Base-by-base conservation (phyloP, 148 eudicot genomes). In the Amaranthus hypochondriacus region DNA sequence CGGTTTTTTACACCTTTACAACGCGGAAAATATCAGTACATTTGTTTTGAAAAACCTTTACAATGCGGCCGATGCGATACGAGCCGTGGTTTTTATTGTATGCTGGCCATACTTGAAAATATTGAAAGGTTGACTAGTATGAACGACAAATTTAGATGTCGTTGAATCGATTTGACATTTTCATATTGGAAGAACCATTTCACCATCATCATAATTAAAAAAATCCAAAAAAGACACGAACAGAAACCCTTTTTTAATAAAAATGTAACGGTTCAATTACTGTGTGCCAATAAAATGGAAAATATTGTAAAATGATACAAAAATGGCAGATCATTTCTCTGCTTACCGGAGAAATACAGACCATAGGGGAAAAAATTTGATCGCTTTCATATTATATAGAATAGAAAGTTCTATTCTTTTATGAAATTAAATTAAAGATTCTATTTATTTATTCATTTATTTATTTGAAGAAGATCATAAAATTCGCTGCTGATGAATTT, bases 401-500 rank as follows among this genome's bases (percentile, higher is more conserved):
- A 48, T 8, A 68, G 48, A 61, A 76, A 75, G 53, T 74, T 48
- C 66, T 66, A 39, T 7, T 52, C n/a, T 5, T 39, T 11, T 8
- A 44, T 66, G 59, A 56, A 46, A 66, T 47, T 48, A 13, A 5
- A 13, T 6, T 53, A 11, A 51, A 39, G 9, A 49, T 69, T n/a
- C 4, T 21, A 18, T 56, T 49, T 21, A 21, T 75, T 48, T 48
- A 47, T 9, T 18, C 6, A 62, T 54, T 13, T 42, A 55, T 53
- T 6, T 43, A 21, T 14, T n/a, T 14, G 69, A 54, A 76, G 73
- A 49, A 46, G 75, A 56, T 71, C 75, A 84, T 73, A 55, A 78
- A n/a, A 80, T 76, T 79, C 78, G 75, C 62, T 64, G 82, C 43
- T 72, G 51, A 64, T 54, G 74, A 60, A 83, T 70, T 77, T 76